Evolutionary conservation across 2,329 filamentous ascomycete species (phyloP).

Genomic region (Calonectria naviculata): DNA sequence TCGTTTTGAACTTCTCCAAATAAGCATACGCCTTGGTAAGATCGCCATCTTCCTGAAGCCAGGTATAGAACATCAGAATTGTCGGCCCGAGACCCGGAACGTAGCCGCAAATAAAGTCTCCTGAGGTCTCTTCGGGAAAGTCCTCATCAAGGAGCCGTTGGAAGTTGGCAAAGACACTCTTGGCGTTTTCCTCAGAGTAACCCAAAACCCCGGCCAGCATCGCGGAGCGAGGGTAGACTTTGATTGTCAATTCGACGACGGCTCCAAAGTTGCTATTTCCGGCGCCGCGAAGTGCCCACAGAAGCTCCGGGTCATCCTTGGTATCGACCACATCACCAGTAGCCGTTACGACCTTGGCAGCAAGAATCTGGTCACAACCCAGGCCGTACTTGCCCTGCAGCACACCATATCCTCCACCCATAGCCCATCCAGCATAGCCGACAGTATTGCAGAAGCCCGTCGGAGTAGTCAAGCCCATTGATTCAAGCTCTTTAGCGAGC

Average conservation of each 20-base stretch:
- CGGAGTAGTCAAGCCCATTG: slow-evolving; percentile 27
- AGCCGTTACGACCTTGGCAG: slow-evolving; percentile 24
- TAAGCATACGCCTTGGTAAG: slow-evolving; percentile 4
- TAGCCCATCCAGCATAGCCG: slow-evolving; percentile 27
- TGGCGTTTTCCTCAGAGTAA: not conserved
- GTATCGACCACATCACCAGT: slow-evolving; percentile 19
- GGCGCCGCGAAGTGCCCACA: slow-evolving; percentile 33
- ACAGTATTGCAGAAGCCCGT: slow-evolving; percentile 24
- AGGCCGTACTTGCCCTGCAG: slow-evolving; percentile 25
- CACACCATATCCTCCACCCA: slow-evolving; percentile 32
- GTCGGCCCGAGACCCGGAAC: slow-evolving; percentile 5
- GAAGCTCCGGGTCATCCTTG: slow-evolving; percentile 21
- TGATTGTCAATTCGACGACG: slow-evolving; percentile 24
- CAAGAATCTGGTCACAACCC: slow-evolving; percentile 31
- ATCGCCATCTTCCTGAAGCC: slow-evolving; percentile 4
- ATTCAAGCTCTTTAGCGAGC: slow-evolving; percentile 24
- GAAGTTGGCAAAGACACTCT: slow-evolving; percentile 9
- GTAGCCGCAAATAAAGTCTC: slow-evolving; percentile 3
- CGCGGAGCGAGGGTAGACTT: slow-evolving; percentile 21
- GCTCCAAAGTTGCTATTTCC: slow-evolving; percentile 31
- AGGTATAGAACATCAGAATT: slow-evolving; percentile 5
- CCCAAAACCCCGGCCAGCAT: slow-evolving; percentile 7
- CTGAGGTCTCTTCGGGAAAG: slow-evolving; percentile 5
- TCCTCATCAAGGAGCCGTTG: not conserved
- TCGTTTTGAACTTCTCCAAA: slow-evolving; percentile 1